Evolutionary conservation across 140 eudicot species (phyloP).

Genomic region (Ambrosia hybrid): DNA sequence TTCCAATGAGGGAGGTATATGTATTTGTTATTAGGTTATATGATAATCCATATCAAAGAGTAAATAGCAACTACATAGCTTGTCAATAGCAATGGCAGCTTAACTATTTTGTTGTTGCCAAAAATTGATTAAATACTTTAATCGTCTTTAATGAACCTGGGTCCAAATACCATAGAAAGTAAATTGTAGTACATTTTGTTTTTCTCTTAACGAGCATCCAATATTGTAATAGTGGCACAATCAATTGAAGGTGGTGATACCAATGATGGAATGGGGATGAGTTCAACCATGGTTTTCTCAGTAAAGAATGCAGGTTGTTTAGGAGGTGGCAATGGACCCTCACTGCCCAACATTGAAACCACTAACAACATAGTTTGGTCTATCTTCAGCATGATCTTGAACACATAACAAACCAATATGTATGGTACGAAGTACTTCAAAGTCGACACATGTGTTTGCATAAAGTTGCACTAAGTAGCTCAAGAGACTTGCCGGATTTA

Average conservation of each 20-base stretch:
- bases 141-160: not conserved
- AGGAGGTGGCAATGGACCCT: conserved; percentile 31
- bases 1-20: too few species aligned
- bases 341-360: conserved; percentile 30
- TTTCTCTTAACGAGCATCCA: not conserved
- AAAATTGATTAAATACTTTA: too few species aligned
- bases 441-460: conserved; percentile 12
- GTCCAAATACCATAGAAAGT: not conserved
- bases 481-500: conserved; percentile 22
- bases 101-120: not conserved
- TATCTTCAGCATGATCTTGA: conserved; percentile 34
- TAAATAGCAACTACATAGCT: too few species aligned
- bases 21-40: too few species aligned
- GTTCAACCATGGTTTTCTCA: not conserved
- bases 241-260: not conserved
- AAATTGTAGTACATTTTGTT: not conserved
- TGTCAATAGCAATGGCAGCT: too few species aligned
- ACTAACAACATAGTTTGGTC: conserved; percentile 38
- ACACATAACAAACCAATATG: conserved; percentile 38
- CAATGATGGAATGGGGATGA: not conserved
- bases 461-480: not conserved
- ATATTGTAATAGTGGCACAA: conserved; percentile 14
- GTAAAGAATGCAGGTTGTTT: conserved; percentile 39
- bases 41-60: too few species aligned
- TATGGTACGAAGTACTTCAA: conserved; percentile 32